Evolutionary conservation across 2,329 filamentous ascomycete genomes (phyloP).

Genomic region (Diplodia mutila): DNA sequence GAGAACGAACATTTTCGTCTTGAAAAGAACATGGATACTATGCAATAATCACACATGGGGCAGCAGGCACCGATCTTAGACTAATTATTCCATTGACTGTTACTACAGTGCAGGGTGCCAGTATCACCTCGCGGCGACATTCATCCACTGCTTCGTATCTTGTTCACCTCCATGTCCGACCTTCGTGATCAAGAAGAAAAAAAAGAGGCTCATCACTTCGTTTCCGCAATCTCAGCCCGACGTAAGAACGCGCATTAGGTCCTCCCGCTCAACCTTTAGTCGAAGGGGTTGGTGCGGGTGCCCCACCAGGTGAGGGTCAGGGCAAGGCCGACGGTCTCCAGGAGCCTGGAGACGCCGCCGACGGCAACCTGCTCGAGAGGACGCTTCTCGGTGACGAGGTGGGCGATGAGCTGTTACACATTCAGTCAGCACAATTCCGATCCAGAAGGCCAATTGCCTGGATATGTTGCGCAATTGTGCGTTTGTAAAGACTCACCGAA

Average conservation of each 20-base stretch:
- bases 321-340: constrained; percentile 91
- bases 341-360: constrained; percentile 77
- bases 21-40: no score
- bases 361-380: constrained; percentile 89
- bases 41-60: no score
- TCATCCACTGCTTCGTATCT: constrained; percentile 14
- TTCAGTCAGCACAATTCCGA: background rate
- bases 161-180: background rate
- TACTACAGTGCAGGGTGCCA: constrained; percentile 1
- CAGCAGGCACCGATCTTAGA: background rate
- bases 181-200: background rate
- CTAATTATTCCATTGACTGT: constrained; percentile 2
- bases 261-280: constrained; percentile 55
- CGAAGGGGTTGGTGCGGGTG: constrained; percentile 89
- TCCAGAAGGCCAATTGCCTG: background rate
- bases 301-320: constrained; percentile 98
- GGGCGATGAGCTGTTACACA: constrained; percentile 71
- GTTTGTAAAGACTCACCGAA: constrained; percentile 62
- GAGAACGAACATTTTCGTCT: no score
- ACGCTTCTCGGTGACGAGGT: constrained; percentile 88
- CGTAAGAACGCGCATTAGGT: background rate
- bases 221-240: background rate
- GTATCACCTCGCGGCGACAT: background rate
- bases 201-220: background rate
- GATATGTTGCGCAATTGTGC: background rate